Evolutionary conservation across 2,329 filamentous ascomycete species (phyloP).

Genomic region (Emergomyces pasteurianus): DNA sequence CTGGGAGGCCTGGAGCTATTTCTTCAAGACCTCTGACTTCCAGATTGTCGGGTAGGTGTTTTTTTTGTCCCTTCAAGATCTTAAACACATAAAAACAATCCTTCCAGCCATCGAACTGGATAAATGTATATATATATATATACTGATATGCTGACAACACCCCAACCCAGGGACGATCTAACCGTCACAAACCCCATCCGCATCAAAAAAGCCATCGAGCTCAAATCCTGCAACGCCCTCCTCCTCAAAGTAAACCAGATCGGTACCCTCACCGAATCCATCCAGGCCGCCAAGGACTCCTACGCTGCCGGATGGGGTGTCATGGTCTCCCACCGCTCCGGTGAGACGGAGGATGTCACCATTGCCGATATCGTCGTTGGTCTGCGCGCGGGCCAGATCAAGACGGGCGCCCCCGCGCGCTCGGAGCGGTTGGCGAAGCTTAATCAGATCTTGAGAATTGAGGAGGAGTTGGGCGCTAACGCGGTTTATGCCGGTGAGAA

Average conservation of each 20-base stretch:
- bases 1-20: constrained; percentile 99
- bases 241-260: constrained; percentile 99
- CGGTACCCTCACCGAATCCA: constrained; percentile 94
- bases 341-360: constrained; percentile 99
- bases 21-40: constrained; percentile 97
- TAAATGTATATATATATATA: no score
- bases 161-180: constrained; percentile 75
- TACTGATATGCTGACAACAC: no score
- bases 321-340: constrained; percentile 98
- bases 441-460: constrained; percentile 99
- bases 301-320: constrained; percentile 94
- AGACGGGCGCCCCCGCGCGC: constrained; percentile 90
- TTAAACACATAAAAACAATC: no score
- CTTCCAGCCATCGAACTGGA: no score
- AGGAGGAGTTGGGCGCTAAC: constrained; percentile 92
- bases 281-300: constrained; percentile 97
- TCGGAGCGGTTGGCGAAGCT: constrained; percentile 99
- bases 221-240: constrained; percentile 96
- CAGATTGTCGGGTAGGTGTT: constrained; percentile 88
- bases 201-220: constrained; percentile 99
- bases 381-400: constrained; percentile 95
- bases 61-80: no score
- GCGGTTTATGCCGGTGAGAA: constrained; percentile 84
- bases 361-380: constrained; percentile 97
- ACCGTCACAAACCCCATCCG: constrained; percentile 97